Percentiles rank a stretch among this genome's conserved stretches.
phyloP scores from a whole-genome alignment of 331 rosid species.

The Erythrophleum ivorense region DNA sequence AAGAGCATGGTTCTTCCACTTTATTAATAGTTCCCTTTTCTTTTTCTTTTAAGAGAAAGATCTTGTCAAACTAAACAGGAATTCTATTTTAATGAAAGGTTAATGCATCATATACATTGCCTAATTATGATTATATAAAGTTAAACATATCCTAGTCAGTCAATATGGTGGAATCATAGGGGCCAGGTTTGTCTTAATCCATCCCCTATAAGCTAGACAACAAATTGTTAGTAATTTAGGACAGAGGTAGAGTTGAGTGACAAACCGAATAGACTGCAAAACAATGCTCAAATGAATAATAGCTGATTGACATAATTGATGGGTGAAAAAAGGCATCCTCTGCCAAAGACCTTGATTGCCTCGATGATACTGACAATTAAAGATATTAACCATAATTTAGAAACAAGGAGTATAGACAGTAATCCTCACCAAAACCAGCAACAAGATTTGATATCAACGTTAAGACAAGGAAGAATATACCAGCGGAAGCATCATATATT shows the following conservation, averaged over 20 bases:
- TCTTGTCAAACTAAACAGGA: constrained; percentile 14
- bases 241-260: constrained; percentile 42
- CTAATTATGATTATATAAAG: constrained; percentile 13
- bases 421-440: constrained; percentile 31
- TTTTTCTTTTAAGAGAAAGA: not conserved
- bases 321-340: constrained; percentile 99
- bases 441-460: constrained; percentile 30
- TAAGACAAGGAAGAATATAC: constrained; percentile 55
- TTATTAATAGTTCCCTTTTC: not conserved
- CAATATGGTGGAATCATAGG: constrained; percentile 13
- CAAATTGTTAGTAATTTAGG: constrained; percentile 15
- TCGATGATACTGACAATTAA: constrained; percentile 77
- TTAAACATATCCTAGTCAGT: constrained; percentile 1
- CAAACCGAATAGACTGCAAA: constrained; percentile 97
- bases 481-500: constrained; percentile 77
- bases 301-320: constrained; percentile 97
- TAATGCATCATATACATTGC: constrained; percentile 19
- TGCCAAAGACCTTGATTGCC: constrained; percentile 91
- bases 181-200: not conserved
- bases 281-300: constrained; percentile 93
- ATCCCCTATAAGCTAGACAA: constrained; percentile 17
- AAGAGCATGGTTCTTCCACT: constrained; percentile 18
- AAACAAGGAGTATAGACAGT: constrained; percentile 13
- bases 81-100: constrained; percentile 2
- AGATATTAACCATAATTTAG: constrained; percentile 36